phyloP scores from a whole-genome alignment of 1,284 basidiomycete genomes.

The Ceratobasidium sp. region DNA sequence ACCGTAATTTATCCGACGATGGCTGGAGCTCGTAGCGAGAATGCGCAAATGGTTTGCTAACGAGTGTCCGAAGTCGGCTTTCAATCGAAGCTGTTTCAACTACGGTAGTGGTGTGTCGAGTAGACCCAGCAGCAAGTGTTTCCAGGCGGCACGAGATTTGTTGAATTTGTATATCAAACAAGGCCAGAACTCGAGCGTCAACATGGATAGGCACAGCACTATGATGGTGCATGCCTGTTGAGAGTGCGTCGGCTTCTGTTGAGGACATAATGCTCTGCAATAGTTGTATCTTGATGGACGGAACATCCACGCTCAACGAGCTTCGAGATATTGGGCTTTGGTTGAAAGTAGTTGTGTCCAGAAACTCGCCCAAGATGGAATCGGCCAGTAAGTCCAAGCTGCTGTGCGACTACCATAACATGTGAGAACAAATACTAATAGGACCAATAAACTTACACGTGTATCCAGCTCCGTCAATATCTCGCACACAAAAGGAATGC shows the following conservation, averaged over 20 bases:
- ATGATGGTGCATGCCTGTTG: conserved; percentile 3
- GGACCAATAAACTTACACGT: conserved; percentile 27
- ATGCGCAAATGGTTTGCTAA: conserved; percentile 38
- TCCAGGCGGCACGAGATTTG: conserved; percentile 23
- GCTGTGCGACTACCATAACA: conserved; percentile 12
- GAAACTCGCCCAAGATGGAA: conserved; percentile 43
- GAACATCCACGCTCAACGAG: conserved; percentile 44
- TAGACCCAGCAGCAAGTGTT: conserved; percentile 14
- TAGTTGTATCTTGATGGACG: conserved; percentile 42
- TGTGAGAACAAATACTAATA: background rate
- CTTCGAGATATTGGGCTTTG: conserved; percentile 15
- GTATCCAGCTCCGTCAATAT: conserved; percentile 41
- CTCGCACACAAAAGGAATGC: conserved; percentile 34
- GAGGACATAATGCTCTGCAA: conserved; percentile 48
- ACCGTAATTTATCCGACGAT: conserved; percentile 19
- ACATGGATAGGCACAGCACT: conserved; percentile 36
- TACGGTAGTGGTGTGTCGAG: background rate
- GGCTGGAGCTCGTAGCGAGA: conserved; percentile 27
- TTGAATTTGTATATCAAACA: conserved; percentile 33
- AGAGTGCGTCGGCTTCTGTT: conserved; percentile 46
- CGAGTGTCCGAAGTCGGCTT: conserved; percentile 30
- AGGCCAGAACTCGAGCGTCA: conserved; percentile 34
- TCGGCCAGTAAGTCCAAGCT: conserved; percentile 47
- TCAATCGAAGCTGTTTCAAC: conserved; percentile 21
- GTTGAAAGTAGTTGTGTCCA: conserved; percentile 19